Evolutionary conservation across 1,139 yeast species (phyloP), one percentile per base, ranked within the genome.

Genomic region (Lodderomyces beijingensis): DNA sequence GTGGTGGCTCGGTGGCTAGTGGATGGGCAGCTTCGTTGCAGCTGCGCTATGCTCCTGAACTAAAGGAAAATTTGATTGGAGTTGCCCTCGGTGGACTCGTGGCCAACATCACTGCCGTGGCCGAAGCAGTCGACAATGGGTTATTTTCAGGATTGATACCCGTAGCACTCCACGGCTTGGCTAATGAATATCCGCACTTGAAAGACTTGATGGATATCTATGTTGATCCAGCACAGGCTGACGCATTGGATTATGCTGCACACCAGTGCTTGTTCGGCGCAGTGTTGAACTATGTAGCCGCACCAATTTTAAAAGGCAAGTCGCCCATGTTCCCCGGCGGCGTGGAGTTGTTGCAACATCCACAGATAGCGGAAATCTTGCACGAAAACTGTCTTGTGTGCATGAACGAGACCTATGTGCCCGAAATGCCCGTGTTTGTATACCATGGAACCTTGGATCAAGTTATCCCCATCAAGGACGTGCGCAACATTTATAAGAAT

Each of bases 1-100:
- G 65, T 4, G 67, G 67, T 7, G 67, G 67, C 2, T 45, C 64
- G 2, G 41, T 58, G 15, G 60, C 67, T 1, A 42, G 59, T 16
- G 52, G 54, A 1, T 62, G 66, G 66, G 63, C 64, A 2, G 51
- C 64, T 5, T 45, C 57, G 10, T 42, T 59, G 20, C 59, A 54
- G 18, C 59, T 60, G 3, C 26, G 33, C 2, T 62, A 61, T 36
- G 64, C 67, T 4, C 57, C 60, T 2, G 64, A 59, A 9, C 45
- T 62, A 28, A 46, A 23, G n/a, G 24, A 41, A 4, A 39, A 49
- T 30, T 28, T 59, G 5, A 31, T 55, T 20, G 66, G 63, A 12
- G 54, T 50, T 15, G 61, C 61, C 0, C 28, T 54, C 11, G 66
- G 65, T 6, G 65, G 66, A 1, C 41, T 53, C 34, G 53, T 56